These are phyloP conservation scores for Spathaspora hagerdaliae DNA, from an alignment of 805 yeast species.

Conservation along the genomic window DNA sequence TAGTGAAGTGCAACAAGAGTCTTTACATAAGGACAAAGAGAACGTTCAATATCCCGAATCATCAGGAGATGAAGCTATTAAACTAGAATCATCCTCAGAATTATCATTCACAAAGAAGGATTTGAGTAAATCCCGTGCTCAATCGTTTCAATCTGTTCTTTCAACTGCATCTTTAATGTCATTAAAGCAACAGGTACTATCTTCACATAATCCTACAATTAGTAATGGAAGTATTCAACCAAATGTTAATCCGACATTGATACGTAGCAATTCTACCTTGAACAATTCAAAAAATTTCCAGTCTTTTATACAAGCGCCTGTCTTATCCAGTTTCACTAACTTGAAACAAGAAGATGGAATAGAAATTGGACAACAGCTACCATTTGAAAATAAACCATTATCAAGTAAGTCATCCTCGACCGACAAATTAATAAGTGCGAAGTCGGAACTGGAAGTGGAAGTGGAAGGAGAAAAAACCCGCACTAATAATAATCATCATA, in stretches of 20 bases:
- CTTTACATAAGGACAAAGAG: neutral
- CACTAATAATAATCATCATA: neutral
- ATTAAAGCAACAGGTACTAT: conserved; percentile 23
- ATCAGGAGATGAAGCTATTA: neutral
- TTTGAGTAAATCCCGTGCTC: conserved; percentile 33
- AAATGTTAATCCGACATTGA: conserved; percentile 1
- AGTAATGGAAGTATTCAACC: neutral
- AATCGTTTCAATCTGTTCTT: conserved; percentile 41
- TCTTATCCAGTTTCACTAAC: conserved; percentile 33
- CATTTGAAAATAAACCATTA: conserved; percentile 20
- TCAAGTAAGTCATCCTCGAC: neutral
- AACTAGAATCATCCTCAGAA: conserved; percentile 10
- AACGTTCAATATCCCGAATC: neutral
- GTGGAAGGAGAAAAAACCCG: neutral
- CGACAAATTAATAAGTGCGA: neutral
- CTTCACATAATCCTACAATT: conserved; percentile 5
- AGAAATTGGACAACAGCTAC: conserved; percentile 37
- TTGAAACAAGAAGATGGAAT: conserved; percentile 26
- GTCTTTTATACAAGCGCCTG: conserved; percentile 45
- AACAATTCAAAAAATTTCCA: conserved; percentile 35
- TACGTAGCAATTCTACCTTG: conserved; percentile 17
- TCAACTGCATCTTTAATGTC: conserved; percentile 41
- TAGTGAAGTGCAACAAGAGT: neutral
- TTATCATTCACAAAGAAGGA: conserved; percentile 37
- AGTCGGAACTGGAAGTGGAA: neutral